Evolutionary conservation across 495 filamentous ascomycete species (phyloP), one percentile per base, ranked within the genome.

Genomic region (Hyaloscypha bicolor): DNA sequence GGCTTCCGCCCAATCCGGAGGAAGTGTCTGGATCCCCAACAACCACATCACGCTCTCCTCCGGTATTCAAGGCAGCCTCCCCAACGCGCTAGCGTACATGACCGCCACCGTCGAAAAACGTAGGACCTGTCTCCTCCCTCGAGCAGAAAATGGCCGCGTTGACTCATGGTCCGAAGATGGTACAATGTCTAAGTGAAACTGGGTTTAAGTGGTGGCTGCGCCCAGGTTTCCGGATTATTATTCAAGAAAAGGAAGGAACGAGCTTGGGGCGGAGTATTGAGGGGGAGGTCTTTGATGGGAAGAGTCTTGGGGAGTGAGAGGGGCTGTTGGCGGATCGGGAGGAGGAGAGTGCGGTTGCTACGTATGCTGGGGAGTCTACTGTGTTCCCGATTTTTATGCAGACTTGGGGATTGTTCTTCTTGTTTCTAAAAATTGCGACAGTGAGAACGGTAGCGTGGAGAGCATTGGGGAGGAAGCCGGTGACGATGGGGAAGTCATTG

Each of bases 1-100:
- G 14, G 71, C 71, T 1, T 63, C 73, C 14, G 66, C 69, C 1
- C 74, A 72, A 33, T 75, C 73, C 6, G 74, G 73, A 25, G 71
- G 71, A 16, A 66, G 64, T 8, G 32, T 68, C 48, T 76, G 73
- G 73, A 69, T 75, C 19, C 74, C 74, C 22, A 68, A 71, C 37
- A 60, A 65, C 22, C 55, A 63, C 52, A 16, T 64, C 9, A 31
- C 31, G 16, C 30, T 59, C 48, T 55, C 59, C 3, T 14, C 63
- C 19, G 64, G 61, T 16, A 55, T 65, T 4, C 16, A 30, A 16
- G 73, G 74, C 55, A 71, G 58, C 48, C 21, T 55, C 16, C 61
- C 33, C 0, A 55, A 72, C 32, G 73, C 71, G 0, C 32, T 73
- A 0, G 64, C 51, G 9, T 75, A 76, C 60, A 45, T 74, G 37